These are phyloP conservation scores for Mycena kentingensis DNA, from an alignment of 768 basidiomycete genomes.

Conservation along the genomic window DNA sequence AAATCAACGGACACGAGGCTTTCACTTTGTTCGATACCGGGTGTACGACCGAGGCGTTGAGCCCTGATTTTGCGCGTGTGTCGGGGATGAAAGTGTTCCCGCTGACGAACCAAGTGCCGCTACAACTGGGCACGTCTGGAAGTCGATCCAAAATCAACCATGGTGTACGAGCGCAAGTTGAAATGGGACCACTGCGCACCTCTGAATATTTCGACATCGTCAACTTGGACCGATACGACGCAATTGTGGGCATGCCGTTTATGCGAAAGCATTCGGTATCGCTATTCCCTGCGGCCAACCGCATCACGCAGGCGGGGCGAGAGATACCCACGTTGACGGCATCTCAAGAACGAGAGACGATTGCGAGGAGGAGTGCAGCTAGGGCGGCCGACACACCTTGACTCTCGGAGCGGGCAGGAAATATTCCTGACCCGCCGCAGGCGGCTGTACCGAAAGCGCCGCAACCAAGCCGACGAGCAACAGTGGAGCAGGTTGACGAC, in stretches of 20 bases:
- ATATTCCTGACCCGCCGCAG: neutral
- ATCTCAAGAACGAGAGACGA: neutral
- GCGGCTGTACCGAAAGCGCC: neutral
- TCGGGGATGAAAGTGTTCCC: constrained; percentile 8
- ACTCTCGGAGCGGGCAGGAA: neutral
- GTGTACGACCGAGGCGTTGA: constrained; percentile 21
- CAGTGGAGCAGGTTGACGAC: neutral
- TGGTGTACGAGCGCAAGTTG: constrained; percentile 22
- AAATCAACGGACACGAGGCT: constrained; percentile 11
- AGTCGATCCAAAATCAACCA: constrained; percentile 33
- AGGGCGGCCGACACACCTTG: neutral
- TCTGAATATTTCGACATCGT: constrained; percentile 33
- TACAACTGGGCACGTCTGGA: constrained; percentile 37
- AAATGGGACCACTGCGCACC: neutral
- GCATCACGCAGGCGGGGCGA: constrained; percentile 13
- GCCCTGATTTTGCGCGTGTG: constrained; percentile 24
- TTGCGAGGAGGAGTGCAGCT: constrained; percentile 1
- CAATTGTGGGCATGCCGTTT: constrained; percentile 39
- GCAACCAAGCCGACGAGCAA: neutral
- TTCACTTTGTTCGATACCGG: constrained; percentile 22
- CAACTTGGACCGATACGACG: constrained; percentile 39
- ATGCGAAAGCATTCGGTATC: constrained; percentile 26
- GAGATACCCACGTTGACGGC: neutral
- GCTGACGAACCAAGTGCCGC: constrained; percentile 18
- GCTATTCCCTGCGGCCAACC: constrained; percentile 28